Conservation (phyloP, 2,329 filamentous ascomycete genomes). For the Ophiosphaerella korrae region DNA sequence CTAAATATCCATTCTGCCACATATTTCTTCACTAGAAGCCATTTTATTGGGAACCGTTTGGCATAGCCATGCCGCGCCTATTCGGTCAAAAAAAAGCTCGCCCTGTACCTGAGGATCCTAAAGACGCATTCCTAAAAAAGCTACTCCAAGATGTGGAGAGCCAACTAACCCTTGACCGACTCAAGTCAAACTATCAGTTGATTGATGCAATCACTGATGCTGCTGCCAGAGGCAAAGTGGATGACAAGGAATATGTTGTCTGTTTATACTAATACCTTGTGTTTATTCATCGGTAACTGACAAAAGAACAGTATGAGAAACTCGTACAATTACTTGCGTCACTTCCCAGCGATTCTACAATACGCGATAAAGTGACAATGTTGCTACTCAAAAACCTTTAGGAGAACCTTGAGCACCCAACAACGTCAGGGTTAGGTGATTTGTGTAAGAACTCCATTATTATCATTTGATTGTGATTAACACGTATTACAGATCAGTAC, state of each 20-base stretch:
- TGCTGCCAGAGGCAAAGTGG: neutral
- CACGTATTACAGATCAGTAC: neutral
- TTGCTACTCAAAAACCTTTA: conserved; percentile 31
- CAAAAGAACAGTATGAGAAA: conserved; percentile 5
- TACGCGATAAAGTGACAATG: conserved; percentile 2
- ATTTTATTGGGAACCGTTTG: too few relatives aligned
- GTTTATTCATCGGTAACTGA: neutral
- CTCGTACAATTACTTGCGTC: conserved; percentile 9
- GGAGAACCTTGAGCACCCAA: conserved; percentile 50
- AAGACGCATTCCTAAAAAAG: neutral
- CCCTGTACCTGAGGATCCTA: neutral
- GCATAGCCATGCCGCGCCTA: neutral
- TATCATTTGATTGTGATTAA: neutral
- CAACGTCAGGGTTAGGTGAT: conserved; percentile 25
- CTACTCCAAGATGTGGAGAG: conserved; percentile 6
- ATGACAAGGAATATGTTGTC: conserved; percentile 14
- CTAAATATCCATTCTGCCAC: too few relatives aligned
- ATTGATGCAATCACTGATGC: conserved; percentile 5
- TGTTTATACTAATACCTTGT: neutral
- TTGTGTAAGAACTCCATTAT: neutral
- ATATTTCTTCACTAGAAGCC: too few relatives aligned
- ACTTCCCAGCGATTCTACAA: conserved; percentile 5
- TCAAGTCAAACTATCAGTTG: conserved; percentile 5
- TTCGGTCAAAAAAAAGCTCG: conserved; percentile 1
- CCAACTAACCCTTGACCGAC: conserved; percentile 3